A percentile compares a stretch with the other conserved stretches of the same genome.
Evolutionary conservation across 2,329 filamentous ascomycete species (phyloP).

Genomic region (Fusarium scirpi): DNA sequence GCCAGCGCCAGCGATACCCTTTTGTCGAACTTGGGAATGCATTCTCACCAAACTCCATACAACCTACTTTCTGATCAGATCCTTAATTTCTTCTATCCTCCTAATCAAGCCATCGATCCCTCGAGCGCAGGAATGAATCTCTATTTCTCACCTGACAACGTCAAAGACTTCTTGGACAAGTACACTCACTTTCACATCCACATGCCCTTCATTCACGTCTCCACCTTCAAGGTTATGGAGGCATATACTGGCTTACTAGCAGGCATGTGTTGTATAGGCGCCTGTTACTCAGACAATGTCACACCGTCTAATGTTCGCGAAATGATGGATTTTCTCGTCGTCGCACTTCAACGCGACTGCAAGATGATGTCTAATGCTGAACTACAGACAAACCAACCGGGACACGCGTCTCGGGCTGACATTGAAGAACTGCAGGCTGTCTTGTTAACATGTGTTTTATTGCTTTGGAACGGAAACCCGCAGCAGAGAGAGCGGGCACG

Average conservation of each 20-base stretch:
- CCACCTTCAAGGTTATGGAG: slow-evolving; percentile 75
- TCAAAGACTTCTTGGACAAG: slow-evolving; percentile 77
- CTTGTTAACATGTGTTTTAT: slow-evolving; percentile 70
- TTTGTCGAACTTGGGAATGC: slow-evolving; percentile 62
- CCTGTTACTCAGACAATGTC: slow-evolving; percentile 77
- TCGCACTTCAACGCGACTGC: slow-evolving; percentile 69
- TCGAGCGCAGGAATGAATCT: slow-evolving; percentile 68
- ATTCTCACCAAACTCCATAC: slow-evolving; percentile 63
- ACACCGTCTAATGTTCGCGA: slow-evolving; percentile 71
- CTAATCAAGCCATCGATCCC: slow-evolving; percentile 60
- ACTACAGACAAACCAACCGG: slow-evolving; percentile 32
- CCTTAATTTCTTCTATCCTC: slow-evolving; percentile 67
- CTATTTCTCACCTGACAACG: slow-evolving; percentile 74
- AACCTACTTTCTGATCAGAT: slow-evolving; percentile 67
- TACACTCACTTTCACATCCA: slow-evolving; percentile 80
- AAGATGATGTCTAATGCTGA: slow-evolving; percentile 54
- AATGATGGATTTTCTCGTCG: slow-evolving; percentile 73
- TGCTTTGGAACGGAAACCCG: slow-evolving; percentile 77
- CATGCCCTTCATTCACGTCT: slow-evolving; percentile 78
- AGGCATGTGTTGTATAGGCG: slow-evolving; percentile 78
- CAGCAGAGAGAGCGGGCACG: slow-evolving; percentile 73
- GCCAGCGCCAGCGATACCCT: slow-evolving; percentile 60
- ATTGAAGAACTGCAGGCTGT: slow-evolving; percentile 77
- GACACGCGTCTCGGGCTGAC: slow-evolving; percentile 53
- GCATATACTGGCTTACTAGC: slow-evolving; percentile 75